A percentile compares a stretch with the other conserved stretches of the same genome.
phyloP scores from a whole-genome alignment of 306 rosid species.

The Cucurbita maxima region DNA sequence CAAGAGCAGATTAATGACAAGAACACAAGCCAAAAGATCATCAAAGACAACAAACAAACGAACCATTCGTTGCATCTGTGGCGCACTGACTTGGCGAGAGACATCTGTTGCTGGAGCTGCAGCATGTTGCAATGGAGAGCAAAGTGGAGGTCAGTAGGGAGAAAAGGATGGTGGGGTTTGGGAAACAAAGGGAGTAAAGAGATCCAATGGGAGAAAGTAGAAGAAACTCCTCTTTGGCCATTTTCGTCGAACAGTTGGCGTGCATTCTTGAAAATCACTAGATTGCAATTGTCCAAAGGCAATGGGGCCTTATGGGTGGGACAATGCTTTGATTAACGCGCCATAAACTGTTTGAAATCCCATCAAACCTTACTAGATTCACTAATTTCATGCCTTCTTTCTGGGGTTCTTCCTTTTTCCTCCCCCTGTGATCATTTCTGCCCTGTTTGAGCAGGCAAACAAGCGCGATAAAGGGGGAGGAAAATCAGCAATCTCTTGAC shows the following conservation, averaged over 20 bases:
- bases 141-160: slow-evolving; percentile 24
- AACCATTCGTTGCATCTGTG: slow-evolving; percentile 88
- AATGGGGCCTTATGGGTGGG: slow-evolving; percentile 78
- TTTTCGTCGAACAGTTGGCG: slow-evolving; percentile 51
- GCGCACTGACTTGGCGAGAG: slow-evolving; percentile 53
- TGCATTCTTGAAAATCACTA: slow-evolving; percentile 32
- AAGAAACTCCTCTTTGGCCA: slow-evolving; percentile 43
- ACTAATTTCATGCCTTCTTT: slow-evolving; percentile 10
- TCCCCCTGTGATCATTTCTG: background rate
- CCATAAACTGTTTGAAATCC: slow-evolving; percentile 16
- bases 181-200: slow-evolving; percentile 30
- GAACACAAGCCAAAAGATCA: background rate
- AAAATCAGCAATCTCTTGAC: background rate
- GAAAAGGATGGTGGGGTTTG: slow-evolving; percentile 33
- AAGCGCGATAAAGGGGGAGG: slow-evolving; percentile 3
- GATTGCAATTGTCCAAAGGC: slow-evolving; percentile 79
- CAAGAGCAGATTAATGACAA: background rate
- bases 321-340: slow-evolving; percentile 28
- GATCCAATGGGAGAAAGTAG: slow-evolving; percentile 25
- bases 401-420: background rate
- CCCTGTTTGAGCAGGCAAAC: slow-evolving; percentile 7
- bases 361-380: slow-evolving; percentile 9
- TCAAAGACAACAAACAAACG: slow-evolving; percentile 17
- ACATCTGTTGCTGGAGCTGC: slow-evolving; percentile 44
- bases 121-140: slow-evolving; percentile 34